phyloP scores from a whole-genome alignment of 805 yeast genomes.

The Kodamaea kaohsiungensis region DNA sequence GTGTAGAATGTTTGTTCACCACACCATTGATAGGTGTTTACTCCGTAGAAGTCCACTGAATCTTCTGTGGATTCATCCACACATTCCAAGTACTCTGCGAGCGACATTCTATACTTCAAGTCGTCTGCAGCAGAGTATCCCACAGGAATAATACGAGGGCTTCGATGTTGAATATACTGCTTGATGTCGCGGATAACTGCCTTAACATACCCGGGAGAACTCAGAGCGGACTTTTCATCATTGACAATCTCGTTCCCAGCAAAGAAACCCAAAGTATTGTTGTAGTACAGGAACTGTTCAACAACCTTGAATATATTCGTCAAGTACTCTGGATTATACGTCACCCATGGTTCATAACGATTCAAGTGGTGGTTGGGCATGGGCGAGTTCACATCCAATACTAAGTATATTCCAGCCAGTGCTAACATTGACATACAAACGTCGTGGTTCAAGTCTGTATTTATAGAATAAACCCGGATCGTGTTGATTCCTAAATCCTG shows the following conservation, averaged over 20 bases:
- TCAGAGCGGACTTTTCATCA: slow-evolving; percentile 67
- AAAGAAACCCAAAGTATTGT: slow-evolving; percentile 87
- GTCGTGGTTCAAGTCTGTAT: slow-evolving; percentile 81
- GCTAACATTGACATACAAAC: slow-evolving; percentile 90
- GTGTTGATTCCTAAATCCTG: slow-evolving; percentile 87
- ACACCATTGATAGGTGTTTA: slow-evolving; percentile 82
- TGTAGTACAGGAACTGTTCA: slow-evolving; percentile 78
- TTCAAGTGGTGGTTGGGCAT: slow-evolving; percentile 74
- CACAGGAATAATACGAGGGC: slow-evolving; percentile 74
- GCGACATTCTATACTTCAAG: slow-evolving; percentile 67
- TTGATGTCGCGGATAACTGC: slow-evolving; percentile 83
- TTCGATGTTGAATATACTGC: slow-evolving; percentile 57
- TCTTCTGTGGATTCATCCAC: slow-evolving; percentile 51
- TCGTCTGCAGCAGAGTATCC: slow-evolving; percentile 98
- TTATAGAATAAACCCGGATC: slow-evolving; percentile 82
- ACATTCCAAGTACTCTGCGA: slow-evolving; percentile 82
- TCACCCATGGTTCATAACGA: slow-evolving; percentile 91
- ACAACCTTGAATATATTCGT: slow-evolving; percentile 77
- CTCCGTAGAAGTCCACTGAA: slow-evolving; percentile 78
- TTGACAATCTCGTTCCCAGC: slow-evolving; percentile 92
- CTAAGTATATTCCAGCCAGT: slow-evolving; percentile 86
- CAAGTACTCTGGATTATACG: slow-evolving; percentile 70
- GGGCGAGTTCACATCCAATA: slow-evolving; percentile 91
- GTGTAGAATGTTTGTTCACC: slow-evolving; percentile 82
- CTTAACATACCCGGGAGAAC: slow-evolving; percentile 75